Evolutionary conservation across 225 moss, liverwort and hornwort species (phyloP), one percentile per base, ranked within the genome.

Genomic region (Neckera pumila): DNA sequence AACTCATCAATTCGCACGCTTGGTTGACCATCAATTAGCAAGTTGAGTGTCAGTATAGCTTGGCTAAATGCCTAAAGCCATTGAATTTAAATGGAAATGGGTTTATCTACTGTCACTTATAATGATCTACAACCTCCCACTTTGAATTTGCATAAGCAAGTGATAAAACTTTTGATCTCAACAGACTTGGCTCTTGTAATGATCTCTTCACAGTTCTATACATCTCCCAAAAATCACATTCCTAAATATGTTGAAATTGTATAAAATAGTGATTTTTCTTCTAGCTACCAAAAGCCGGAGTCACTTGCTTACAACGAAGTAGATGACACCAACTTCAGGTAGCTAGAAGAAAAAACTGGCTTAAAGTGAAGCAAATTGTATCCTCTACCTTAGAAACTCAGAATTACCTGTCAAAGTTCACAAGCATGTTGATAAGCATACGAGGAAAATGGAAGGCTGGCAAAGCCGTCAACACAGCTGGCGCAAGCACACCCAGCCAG

Each of bases 321-420:
- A 63, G 51, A 61, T 53, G 21, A 53, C 63, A 76, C n/a, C 85
- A 47, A 28, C 38, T 63, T 74, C 60, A 65, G n/a, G 19, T n/a
- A 67, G 67, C 64, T 27, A n/a, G 83, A 67, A 54, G 51, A 53
- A 51, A 66, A 51, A 53, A 51, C 17, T 82, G 26, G 26, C 5
- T 34, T 47, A 12, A 69, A 28, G 69, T 53, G 56, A 67, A 54
- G 85, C 30, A 85, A 63, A 63, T 51, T 76, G 51, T 38, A 63
- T 51, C 38, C 38, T 76, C 62, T 38, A 51, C 28, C 36, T 76
- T 20, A 28, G 16, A 76, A 54, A 33, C 65, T 54, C 23, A 38
- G 49, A 64, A 33, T 73, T 92, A 97, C 98, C 97, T 93, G 90
- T 99, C 99, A 90, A 96, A 93, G 89, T 94, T 93, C 82, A 96